Evolutionary conservation across 176 grass and related monocot species (phyloP).

Genomic region (Triticum monococcum): DNA sequence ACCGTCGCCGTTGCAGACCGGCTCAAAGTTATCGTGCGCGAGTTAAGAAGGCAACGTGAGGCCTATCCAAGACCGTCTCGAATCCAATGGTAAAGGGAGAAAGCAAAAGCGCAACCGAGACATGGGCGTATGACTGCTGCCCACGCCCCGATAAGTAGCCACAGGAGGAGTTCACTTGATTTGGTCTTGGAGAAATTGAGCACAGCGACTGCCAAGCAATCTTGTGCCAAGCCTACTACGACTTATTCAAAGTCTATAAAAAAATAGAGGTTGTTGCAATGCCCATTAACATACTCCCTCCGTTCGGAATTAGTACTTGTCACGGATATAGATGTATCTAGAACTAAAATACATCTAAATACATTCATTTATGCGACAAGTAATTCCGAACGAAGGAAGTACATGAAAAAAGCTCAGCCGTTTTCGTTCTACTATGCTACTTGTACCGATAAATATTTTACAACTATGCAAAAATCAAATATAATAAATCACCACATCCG

Average conservation of each 20-base stretch:
- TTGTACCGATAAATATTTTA: too few species aligned
- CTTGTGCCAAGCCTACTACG: not conserved
- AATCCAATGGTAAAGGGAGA: not conserved
- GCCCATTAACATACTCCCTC: too few species aligned
- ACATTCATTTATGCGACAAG: too few species aligned
- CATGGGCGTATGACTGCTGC: not conserved
- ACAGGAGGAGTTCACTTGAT: not conserved
- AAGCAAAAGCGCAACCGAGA: not conserved
- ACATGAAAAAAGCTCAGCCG: too few species aligned
- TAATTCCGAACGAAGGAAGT: too few species aligned
- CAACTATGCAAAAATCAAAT: too few species aligned
- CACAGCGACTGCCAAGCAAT: not conserved
- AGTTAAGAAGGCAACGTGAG: constrained; percentile 32
- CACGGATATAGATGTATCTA: too few species aligned
- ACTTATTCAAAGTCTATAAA: not conserved
- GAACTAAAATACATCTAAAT: too few species aligned
- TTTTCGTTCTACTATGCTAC: too few species aligned
- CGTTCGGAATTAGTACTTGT: too few species aligned
- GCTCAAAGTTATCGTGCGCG: constrained; percentile 24
- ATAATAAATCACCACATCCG: too few species aligned
- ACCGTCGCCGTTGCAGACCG: constrained; percentile 16
- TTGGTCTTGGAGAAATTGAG: not conserved
- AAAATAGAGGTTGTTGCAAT: too few species aligned
- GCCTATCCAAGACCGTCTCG: constrained; percentile 30
- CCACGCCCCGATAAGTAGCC: not conserved